Evolutionary conservation across 2,329 filamentous ascomycete genomes (phyloP).

Genomic region (Neonectria sp.): DNA sequence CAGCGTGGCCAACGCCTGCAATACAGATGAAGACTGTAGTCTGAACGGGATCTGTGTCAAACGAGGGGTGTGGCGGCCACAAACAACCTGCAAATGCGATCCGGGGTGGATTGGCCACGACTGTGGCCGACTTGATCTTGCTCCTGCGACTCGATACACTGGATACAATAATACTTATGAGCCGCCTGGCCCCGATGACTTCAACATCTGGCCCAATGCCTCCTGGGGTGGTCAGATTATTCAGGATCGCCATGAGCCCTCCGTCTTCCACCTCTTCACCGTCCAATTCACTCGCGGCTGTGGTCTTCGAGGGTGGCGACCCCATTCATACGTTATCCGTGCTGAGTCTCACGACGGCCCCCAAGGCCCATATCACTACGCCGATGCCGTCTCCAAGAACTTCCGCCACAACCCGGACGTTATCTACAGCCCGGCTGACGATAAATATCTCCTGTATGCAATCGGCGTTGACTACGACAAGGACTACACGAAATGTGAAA

Average conservation of each 20-base stretch:
- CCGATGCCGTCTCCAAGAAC: conserved; percentile 55
- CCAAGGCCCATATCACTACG: conserved; percentile 60
- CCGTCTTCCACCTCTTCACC: conserved; percentile 61
- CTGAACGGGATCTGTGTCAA: conserved; percentile 48
- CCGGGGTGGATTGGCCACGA: conserved; percentile 60
- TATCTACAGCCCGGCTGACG: conserved; percentile 60
- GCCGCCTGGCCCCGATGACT: conserved; percentile 26
- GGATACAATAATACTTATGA: conserved; percentile 62
- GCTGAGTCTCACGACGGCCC: conserved; percentile 62
- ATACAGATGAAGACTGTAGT: conserved; percentile 49
- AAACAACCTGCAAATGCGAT: conserved; percentile 50
- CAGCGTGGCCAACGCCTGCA: conserved; percentile 24
- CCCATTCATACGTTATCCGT: conserved; percentile 60
- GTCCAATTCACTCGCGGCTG: conserved; percentile 63
- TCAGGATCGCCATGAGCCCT: conserved; percentile 53
- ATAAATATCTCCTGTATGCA: conserved; percentile 60
- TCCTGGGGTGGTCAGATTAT: conserved; percentile 65
- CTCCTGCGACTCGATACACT: conserved; percentile 55
- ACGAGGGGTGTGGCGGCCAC: neutral
- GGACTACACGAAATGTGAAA: too few relatives aligned
- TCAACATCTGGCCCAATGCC: conserved; percentile 58
- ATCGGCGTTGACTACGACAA: conserved; percentile 54
- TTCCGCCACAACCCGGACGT: conserved; percentile 64
- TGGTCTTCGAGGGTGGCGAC: conserved; percentile 63
- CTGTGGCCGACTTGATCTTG: conserved; percentile 62